A percentile compares a stretch with the other conserved stretches of the same genome.
phyloP scores from a whole-genome alignment of 2,329 filamentous ascomycete species.

The Trichoderma atrobrunneum region DNA sequence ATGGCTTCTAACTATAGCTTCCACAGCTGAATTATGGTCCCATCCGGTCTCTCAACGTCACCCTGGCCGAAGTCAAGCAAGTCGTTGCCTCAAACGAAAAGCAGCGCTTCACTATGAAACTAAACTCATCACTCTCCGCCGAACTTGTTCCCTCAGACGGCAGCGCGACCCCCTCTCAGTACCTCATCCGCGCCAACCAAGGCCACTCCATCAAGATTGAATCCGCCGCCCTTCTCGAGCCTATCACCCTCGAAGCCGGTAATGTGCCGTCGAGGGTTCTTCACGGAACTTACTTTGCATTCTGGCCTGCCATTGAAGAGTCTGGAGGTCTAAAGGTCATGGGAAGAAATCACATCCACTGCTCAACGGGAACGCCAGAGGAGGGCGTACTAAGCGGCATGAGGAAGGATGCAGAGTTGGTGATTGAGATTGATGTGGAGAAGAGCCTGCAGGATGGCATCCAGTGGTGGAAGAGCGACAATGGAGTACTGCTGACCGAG shows the following conservation, averaged over 20 bases:
- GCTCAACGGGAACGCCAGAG: slow-evolving; percentile 68
- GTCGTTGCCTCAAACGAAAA: slow-evolving; percentile 79
- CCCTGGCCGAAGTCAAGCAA: slow-evolving; percentile 67
- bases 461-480: slow-evolving; percentile 76
- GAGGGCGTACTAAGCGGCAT: slow-evolving; percentile 72
- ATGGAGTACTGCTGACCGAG: slow-evolving; percentile 69
- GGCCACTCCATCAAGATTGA: slow-evolving; percentile 82
- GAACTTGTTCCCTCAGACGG: slow-evolving; percentile 26
- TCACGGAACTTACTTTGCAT: slow-evolving; percentile 84
- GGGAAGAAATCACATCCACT: slow-evolving; percentile 86
- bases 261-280: slow-evolving; percentile 67
- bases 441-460: slow-evolving; percentile 62
- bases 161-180: slow-evolving; percentile 58
- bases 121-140: slow-evolving; percentile 55
- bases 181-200: slow-evolving; percentile 91
- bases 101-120: slow-evolving; percentile 80
- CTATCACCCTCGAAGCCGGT: slow-evolving; percentile 52
- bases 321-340: slow-evolving; percentile 77
- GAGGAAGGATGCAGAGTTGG: slow-evolving; percentile 70
- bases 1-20: not conserved
- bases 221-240: slow-evolving; percentile 66
- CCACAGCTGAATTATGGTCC: slow-evolving; percentile 53
- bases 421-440: slow-evolving; percentile 74
- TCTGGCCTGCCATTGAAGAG: slow-evolving; percentile 72
- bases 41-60: slow-evolving; percentile 67